Evolutionary conservation across 2,329 filamentous ascomycete genomes (phyloP).

Genomic region (Fusarium fujikuroi): DNA sequence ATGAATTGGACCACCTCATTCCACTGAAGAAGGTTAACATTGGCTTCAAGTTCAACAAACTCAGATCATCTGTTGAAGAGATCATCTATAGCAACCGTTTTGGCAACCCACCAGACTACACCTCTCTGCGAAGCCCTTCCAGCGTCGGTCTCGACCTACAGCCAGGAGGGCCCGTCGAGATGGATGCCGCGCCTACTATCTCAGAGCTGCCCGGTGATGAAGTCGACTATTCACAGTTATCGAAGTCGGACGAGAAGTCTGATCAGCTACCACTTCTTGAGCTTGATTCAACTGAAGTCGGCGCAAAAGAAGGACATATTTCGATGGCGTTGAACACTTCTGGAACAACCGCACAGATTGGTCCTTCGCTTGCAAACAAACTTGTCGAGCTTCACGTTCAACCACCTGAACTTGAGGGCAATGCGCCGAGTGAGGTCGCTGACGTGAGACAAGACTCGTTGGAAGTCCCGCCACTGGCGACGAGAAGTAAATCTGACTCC

Average conservation of each 20-base stretch:
- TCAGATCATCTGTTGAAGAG: conserved; percentile 28
- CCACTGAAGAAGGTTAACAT: conserved; percentile 38
- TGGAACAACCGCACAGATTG: not conserved
- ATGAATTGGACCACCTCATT: conserved; percentile 40
- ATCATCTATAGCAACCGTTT: conserved; percentile 41
- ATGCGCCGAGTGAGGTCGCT: not conserved
- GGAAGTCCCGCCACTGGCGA: not conserved
- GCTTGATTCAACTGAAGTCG: conserved; percentile 25
- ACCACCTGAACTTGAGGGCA: conserved; percentile 35
- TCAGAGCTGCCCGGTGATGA: conserved; percentile 24
- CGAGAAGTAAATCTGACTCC: conserved; percentile 15
- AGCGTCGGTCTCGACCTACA: conserved; percentile 7
- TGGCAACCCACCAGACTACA: conserved; percentile 10
- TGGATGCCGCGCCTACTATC: not conserved
- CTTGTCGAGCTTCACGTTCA: conserved; percentile 27
- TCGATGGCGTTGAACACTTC: not conserved
- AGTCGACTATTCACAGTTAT: not conserved
- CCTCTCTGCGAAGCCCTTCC: conserved; percentile 29
- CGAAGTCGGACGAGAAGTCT: not conserved
- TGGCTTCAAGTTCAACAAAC: conserved; percentile 42
- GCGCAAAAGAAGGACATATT: not conserved
- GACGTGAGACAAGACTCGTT: not conserved
- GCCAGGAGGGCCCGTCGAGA: not conserved
- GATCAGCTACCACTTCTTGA: conserved; percentile 3
- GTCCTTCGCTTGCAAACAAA: not conserved